Evolutionary conservation across 306 rosid genomes (phyloP).

Genomic region (Senna tora): DNA sequence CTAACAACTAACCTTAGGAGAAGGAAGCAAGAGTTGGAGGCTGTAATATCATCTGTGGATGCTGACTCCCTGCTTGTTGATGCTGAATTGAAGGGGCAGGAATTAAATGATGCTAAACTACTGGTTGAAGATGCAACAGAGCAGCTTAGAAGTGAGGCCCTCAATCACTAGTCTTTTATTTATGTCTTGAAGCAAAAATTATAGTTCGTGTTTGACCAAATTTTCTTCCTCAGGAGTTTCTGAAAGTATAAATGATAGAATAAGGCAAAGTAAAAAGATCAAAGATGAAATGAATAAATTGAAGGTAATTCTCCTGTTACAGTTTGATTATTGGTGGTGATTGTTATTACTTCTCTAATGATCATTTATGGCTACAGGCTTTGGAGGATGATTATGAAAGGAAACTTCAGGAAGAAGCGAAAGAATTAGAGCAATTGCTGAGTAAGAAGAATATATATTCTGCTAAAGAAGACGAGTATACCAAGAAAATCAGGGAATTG

Average conservation of each 20-base stretch:
- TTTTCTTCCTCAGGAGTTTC: constrained; percentile 68
- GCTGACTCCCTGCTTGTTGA: constrained; percentile 65
- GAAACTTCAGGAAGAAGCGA: constrained; percentile 92
- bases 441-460: constrained; percentile 72
- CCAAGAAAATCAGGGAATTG: constrained; percentile 88
- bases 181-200: constrained; percentile 22
- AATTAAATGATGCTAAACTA: constrained; percentile 68
- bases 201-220: constrained; percentile 42
- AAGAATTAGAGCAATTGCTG: constrained; percentile 83
- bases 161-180: constrained; percentile 38
- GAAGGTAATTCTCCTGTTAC: constrained; percentile 60
- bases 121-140: constrained; percentile 73
- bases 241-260: constrained; percentile 57
- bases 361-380: constrained; percentile 56
- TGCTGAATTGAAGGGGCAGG: constrained; percentile 68
- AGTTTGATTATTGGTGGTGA: constrained; percentile 36
- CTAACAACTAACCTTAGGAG: constrained; percentile 93
- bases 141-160: constrained; percentile 78
- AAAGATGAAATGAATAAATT: constrained; percentile 81
- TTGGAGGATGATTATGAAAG: constrained; percentile 82
- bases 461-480: constrained; percentile 88
- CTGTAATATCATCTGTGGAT: constrained; percentile 69
- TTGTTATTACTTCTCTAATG: constrained; percentile 40
- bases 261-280: constrained; percentile 60
- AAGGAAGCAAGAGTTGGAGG: constrained; percentile 93